Evolutionary conservation across 106 monocot species (phyloP).

Genomic region (Apostasia shenzhenica): DNA sequence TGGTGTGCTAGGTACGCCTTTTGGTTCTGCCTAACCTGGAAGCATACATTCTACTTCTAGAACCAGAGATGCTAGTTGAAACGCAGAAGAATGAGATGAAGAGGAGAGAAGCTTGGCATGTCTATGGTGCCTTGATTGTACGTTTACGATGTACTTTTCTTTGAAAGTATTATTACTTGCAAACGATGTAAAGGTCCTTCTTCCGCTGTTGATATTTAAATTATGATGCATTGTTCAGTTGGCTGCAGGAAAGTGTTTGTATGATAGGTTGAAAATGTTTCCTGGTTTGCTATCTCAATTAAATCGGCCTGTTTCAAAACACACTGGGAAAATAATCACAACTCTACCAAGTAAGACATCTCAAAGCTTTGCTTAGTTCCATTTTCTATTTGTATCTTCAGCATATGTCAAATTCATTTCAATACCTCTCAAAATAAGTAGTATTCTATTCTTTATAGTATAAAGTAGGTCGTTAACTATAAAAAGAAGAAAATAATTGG

Average conservation of each 20-base stretch:
- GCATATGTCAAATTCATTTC: too few species aligned
- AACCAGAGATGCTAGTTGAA: slow-evolving; percentile 89
- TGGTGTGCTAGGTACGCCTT: slow-evolving; percentile 62
- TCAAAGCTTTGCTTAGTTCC: not conserved
- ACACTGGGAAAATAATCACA: slow-evolving; percentile 40
- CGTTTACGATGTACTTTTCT: slow-evolving; percentile 5
- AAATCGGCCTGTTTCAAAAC: slow-evolving; percentile 31
- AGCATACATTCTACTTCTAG: slow-evolving; percentile 84
- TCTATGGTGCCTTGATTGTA: slow-evolving; percentile 93
- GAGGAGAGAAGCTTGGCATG: slow-evolving; percentile 97
- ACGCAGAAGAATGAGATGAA: slow-evolving; percentile 98
- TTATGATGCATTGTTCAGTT: slow-evolving; percentile 41
- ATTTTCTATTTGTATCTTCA: too few species aligned
- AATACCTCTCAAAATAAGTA: too few species aligned
- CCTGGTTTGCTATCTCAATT: slow-evolving; percentile 52
- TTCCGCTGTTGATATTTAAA: not conserved
- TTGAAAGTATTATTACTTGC: not conserved
- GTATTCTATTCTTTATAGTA: too few species aligned
- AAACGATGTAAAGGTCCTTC: not conserved
- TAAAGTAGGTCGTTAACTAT: too few species aligned
- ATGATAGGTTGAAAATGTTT: slow-evolving; percentile 66
- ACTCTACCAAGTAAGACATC: slow-evolving; percentile 56
- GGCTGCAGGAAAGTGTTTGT: slow-evolving; percentile 90
- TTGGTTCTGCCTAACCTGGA: slow-evolving; percentile 88
- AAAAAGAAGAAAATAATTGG: too few species aligned